Evolutionary conservation across 805 yeast species (phyloP).

Genomic region (Nakazawaea ambrosiae): DNA sequence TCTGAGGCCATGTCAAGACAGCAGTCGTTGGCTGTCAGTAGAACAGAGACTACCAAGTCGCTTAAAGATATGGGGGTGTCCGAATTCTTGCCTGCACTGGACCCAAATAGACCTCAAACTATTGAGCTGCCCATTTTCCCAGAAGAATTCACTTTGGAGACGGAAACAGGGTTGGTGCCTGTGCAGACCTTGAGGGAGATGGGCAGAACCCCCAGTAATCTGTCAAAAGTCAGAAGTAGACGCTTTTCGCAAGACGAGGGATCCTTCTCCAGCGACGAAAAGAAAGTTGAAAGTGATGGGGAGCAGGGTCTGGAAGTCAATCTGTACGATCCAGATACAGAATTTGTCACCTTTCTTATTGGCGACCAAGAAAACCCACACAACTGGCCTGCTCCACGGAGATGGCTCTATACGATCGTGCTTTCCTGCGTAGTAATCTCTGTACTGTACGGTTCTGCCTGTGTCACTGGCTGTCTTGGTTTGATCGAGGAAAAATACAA

Average conservation of each 20-base stretch:
- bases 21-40: slow-evolving; percentile 33
- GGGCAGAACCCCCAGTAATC: slow-evolving; percentile 40
- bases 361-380: slow-evolving; percentile 88
- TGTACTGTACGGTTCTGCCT: slow-evolving; percentile 91
- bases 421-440: slow-evolving; percentile 71
- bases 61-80: slow-evolving; percentile 56
- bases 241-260: slow-evolving; percentile 4
- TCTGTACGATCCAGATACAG: slow-evolving; percentile 57
- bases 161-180: slow-evolving; percentile 83
- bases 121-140: slow-evolving; percentile 74
- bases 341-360: slow-evolving; percentile 74
- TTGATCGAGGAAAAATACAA: slow-evolving; percentile 56
- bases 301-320: slow-evolving; percentile 17
- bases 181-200: slow-evolving; percentile 60
- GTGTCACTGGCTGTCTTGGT: slow-evolving; percentile 81
- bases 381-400: slow-evolving; percentile 58
- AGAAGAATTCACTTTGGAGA: slow-evolving; percentile 86
- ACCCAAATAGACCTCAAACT: slow-evolving; percentile 46
- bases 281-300: slow-evolving; percentile 14
- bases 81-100: slow-evolving; percentile 45
- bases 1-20: slow-evolving; percentile 22
- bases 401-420: slow-evolving; percentile 63
- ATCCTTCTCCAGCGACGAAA: slow-evolving; percentile 5
- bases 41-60: slow-evolving; percentile 72
- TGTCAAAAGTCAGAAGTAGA: slow-evolving; percentile 15